Percentiles rank a stretch among this genome's conserved stretches.
These are phyloP conservation scores for Saturnispora quitensis DNA, from an alignment of 805 yeast species.

Conservation along the genomic window DNA sequence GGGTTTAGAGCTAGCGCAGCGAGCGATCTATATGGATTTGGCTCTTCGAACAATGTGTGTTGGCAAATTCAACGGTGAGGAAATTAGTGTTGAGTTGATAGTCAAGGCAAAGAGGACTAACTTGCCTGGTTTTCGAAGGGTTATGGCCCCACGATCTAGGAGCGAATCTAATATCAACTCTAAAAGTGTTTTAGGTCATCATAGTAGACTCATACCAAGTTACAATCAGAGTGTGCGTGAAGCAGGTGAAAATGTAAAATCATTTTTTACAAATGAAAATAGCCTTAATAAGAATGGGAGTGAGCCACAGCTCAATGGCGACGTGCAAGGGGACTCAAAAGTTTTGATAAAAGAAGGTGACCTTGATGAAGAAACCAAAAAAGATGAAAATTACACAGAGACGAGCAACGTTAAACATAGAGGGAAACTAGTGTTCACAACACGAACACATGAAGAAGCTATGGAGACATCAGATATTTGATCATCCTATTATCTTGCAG, in stretches of 20 bases:
- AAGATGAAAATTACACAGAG: neutral
- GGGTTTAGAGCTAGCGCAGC: slow-evolving; percentile 52
- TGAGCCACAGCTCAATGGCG: neutral
- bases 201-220: neutral
- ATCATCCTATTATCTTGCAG: neutral
- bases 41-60: slow-evolving; percentile 48
- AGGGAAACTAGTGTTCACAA: neutral
- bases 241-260: neutral
- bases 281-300: neutral
- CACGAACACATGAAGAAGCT: neutral
- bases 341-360: neutral
- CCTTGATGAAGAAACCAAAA: neutral
- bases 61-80: neutral
- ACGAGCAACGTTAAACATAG: neutral
- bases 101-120: slow-evolving; percentile 76
- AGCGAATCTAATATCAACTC: neutral
- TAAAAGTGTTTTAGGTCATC: neutral
- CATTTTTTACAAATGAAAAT: neutral
- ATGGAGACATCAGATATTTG: neutral
- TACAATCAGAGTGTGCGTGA: neutral
- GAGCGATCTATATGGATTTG: slow-evolving; percentile 58
- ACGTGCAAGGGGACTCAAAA: neutral
- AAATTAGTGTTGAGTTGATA: slow-evolving; percentile 32
- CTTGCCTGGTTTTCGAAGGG: slow-evolving; percentile 54
- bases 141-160: neutral